Evolutionary conservation across 2,329 filamentous ascomycete species (phyloP).

Genomic region (Aspergillus neotritici): DNA sequence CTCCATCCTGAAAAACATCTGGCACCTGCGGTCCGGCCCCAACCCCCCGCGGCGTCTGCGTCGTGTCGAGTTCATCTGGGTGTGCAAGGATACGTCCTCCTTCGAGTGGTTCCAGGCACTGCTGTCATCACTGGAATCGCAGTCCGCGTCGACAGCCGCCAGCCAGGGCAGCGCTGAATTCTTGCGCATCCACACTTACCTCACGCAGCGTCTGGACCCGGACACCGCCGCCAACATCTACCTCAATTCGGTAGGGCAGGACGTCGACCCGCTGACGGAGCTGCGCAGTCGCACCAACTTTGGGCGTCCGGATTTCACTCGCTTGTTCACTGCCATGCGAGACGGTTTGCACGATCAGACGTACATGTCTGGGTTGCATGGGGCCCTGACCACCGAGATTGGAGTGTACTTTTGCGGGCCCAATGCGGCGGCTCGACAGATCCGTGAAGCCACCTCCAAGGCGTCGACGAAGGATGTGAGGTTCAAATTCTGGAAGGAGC

Average conservation of each 20-base stretch:
- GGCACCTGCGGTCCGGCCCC: slow-evolving; percentile 84
- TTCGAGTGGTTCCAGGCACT: slow-evolving; percentile 99
- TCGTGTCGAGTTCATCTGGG: slow-evolving; percentile 98
- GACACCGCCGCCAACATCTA: slow-evolving; percentile 96
- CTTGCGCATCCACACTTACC: slow-evolving; percentile 94
- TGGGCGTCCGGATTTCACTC: slow-evolving; percentile 81
- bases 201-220: slow-evolving; percentile 85
- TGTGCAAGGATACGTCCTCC: slow-evolving; percentile 89
- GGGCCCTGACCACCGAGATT: slow-evolving; percentile 71
- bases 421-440: slow-evolving; percentile 71
- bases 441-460: slow-evolving; percentile 71
- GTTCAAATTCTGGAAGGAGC: slow-evolving; percentile 99
- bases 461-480: slow-evolving; percentile 72
- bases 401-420: slow-evolving; percentile 98
- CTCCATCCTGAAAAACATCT: slow-evolving; percentile 93
- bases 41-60: slow-evolving; percentile 85
- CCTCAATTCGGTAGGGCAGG: slow-evolving; percentile 84
- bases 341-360: slow-evolving; percentile 79
- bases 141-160: slow-evolving; percentile 66
- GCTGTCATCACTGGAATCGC: slow-evolving; percentile 80
- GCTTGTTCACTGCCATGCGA: slow-evolving; percentile 76
- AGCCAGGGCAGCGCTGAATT: slow-evolving; percentile 61
- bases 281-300: slow-evolving; percentile 88
- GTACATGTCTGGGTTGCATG: slow-evolving; percentile 78
- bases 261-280: slow-evolving; percentile 86